phyloP scores from a whole-genome alignment of 805 yeast genomes.

The Spathaspora boniae region DNA sequence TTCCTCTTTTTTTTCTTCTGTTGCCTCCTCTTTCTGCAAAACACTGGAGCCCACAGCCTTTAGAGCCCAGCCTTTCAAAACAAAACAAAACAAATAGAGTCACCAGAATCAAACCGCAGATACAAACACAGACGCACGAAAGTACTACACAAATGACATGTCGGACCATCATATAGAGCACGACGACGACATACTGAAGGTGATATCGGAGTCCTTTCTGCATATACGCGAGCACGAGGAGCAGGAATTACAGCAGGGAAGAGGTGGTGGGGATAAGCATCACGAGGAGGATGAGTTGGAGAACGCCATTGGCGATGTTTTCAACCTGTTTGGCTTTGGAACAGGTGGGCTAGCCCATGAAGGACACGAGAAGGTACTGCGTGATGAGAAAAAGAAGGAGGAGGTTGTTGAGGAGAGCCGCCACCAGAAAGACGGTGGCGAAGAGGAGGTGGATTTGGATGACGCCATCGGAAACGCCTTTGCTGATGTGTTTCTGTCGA shows the following conservation, averaged over 20 bases:
- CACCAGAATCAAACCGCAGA: too few relatives aligned
- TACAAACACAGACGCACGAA: too few relatives aligned
- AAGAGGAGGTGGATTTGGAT: constrained; percentile 10
- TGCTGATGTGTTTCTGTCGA: background rate
- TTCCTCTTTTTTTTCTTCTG: too few relatives aligned
- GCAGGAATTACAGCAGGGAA: background rate
- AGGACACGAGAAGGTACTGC: constrained; percentile 3
- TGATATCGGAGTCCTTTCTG: too few relatives aligned
- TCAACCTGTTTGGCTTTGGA: constrained; percentile 26
- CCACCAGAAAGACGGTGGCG: background rate
- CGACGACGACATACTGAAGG: too few relatives aligned
- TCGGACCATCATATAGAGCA: too few relatives aligned
- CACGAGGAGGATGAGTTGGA: constrained; percentile 20
- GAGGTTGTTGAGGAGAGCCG: background rate
- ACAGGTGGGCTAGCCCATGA: constrained; percentile 1
- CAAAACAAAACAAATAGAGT: too few relatives aligned
- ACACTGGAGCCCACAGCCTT: too few relatives aligned
- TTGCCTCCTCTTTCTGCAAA: too few relatives aligned
- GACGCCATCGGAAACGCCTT: constrained; percentile 13
- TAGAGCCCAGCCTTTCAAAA: too few relatives aligned
- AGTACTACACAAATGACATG: too few relatives aligned
- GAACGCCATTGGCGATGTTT: constrained; percentile 38
- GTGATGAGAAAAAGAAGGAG: background rate
- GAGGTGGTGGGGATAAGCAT: too few relatives aligned
- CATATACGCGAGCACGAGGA: constrained; percentile 3